Evolutionary conservation across 2,329 filamentous ascomycete genomes (phyloP), one percentile per base, ranked within the genome.

Genomic region (Claviceps fusiformis): DNA sequence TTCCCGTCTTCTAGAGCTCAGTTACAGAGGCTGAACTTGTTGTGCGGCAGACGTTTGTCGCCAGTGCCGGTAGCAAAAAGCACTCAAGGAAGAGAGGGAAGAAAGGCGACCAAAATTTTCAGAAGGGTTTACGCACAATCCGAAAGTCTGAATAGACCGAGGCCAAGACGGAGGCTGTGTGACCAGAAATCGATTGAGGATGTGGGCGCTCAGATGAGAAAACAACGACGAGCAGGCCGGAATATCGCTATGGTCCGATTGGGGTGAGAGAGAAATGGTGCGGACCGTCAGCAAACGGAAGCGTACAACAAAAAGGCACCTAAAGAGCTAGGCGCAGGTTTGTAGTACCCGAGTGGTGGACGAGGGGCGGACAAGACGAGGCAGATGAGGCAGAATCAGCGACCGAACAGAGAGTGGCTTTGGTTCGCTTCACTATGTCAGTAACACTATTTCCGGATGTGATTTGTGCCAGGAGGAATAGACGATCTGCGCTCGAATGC

Each of bases 371-470:
- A 52, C 24, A 47, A 44, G 53, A 31, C 41, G n/a, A 49, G 55
- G 52, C 52, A 48, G 46, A 43, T 8, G 52, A 54, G 52, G 51
- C 39, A 51, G 44, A 51, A 54, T 35, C 33, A 48, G 55, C 55
- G 47, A 43, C 52, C 52, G 41, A 39, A 50, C 46, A 50, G n/a
- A 46, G 24, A 31, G 48, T 33, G 33, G 37, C 51, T 50, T n/a
- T 15, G 15, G 11, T n/a, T 47, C 27, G 29, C 17, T 33, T 49
- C 9, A 17, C 27, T 49, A 51, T 54, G 52, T 54, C 55, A 56
- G 55, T 56, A 54, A 56, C 41, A 51, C 47, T 48, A 54, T 51
- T 46, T 54, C 8, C 27, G 6, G 50, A 47, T 31, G 51, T 47
- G 41, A 48, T 17, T 45, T 51, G 24, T 54, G 51, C 33, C 50